A percentile compares a stretch with the other conserved stretches of the same genome.
Conservation (phyloP, 306 rosid genomes). For the Medicago arabica region DNA sequence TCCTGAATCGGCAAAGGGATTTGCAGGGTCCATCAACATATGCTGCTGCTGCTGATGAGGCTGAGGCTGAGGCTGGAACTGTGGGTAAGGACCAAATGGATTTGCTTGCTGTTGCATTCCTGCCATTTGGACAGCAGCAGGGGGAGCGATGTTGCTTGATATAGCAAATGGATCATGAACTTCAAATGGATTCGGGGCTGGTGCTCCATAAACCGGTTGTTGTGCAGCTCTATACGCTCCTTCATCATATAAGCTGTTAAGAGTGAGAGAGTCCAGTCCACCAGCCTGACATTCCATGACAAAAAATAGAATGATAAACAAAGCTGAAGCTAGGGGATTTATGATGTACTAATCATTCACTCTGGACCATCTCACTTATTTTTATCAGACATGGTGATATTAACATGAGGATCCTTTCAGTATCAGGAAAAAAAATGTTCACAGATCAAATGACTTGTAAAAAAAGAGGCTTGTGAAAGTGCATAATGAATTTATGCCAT, state of each 20-base stretch:
- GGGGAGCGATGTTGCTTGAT: constrained; percentile 70
- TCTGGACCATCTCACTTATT: background rate
- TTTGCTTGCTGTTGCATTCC: constrained; percentile 73
- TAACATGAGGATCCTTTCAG: background rate
- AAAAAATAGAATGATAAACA: constrained; percentile 17
- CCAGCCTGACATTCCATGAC: constrained; percentile 72
- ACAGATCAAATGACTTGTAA: constrained; percentile 11
- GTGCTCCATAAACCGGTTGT: constrained; percentile 88
- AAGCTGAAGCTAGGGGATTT: constrained; percentile 31
- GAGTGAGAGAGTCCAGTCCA: constrained; percentile 94
- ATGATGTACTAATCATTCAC: constrained; percentile 1
- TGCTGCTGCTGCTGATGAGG: constrained; percentile 73
- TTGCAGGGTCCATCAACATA: constrained; percentile 71
- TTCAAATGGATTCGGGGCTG: constrained; percentile 95
- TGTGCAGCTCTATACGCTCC: constrained; percentile 85
- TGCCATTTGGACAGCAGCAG: constrained; percentile 75
- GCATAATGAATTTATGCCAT: constrained; percentile 14
- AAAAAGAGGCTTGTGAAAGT: background rate
- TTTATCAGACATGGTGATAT: background rate
- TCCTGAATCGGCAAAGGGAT: constrained; percentile 90
- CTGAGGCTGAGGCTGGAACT: constrained; percentile 58
- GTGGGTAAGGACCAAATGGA: constrained; percentile 88
- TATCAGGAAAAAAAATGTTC: constrained; percentile 12
- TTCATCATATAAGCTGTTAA: constrained; percentile 85
- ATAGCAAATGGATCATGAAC: constrained; percentile 86